Conservation (phyloP, 768 basidiomycete genomes). For the Mycena vitilis region DNA sequence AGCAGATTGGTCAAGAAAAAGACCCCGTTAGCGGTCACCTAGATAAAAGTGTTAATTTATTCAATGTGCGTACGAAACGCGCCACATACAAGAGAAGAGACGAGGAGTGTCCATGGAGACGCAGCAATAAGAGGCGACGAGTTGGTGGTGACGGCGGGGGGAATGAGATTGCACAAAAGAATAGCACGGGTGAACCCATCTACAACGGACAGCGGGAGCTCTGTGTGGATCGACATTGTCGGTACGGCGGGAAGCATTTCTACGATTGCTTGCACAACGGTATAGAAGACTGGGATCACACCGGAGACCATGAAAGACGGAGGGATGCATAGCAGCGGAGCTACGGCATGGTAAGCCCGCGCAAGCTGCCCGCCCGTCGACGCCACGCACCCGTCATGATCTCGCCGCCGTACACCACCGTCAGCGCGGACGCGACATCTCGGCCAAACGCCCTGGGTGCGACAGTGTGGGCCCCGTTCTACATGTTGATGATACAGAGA, state of each 20-base stretch:
- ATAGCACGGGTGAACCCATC: conserved; percentile 86
- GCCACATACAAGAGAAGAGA: conserved; percentile 74
- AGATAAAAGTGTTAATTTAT: conserved; percentile 9
- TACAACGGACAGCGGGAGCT: conserved; percentile 78
- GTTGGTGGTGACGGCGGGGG: conserved; percentile 71
- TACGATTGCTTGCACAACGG: conserved; percentile 68
- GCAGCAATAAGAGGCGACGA: conserved; percentile 59
- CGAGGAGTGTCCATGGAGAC: conserved; percentile 82
- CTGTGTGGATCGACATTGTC: conserved; percentile 61
- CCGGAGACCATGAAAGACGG: conserved; percentile 88
- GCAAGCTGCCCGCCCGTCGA: conserved; percentile 16
- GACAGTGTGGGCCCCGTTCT: conserved; percentile 47
- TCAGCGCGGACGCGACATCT: conserved; percentile 65
- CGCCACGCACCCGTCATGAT: conserved; percentile 66
- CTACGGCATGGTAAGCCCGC: conserved; percentile 47
- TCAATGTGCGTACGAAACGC: neutral
- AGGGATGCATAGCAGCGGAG: conserved; percentile 70
- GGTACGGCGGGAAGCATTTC: conserved; percentile 70
- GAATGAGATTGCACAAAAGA: conserved; percentile 82
- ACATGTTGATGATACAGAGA: conserved; percentile 56
- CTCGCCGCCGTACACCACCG: conserved; percentile 86
- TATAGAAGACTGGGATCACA: conserved; percentile 71
- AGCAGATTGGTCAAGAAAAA: conserved; percentile 84
- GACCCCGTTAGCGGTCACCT: conserved; percentile 83
- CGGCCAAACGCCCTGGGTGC: conserved; percentile 70